phyloP scores from a whole-genome alignment of 2,329 filamentous ascomycete species.

The Ophioceras dolichostomum region DNA sequence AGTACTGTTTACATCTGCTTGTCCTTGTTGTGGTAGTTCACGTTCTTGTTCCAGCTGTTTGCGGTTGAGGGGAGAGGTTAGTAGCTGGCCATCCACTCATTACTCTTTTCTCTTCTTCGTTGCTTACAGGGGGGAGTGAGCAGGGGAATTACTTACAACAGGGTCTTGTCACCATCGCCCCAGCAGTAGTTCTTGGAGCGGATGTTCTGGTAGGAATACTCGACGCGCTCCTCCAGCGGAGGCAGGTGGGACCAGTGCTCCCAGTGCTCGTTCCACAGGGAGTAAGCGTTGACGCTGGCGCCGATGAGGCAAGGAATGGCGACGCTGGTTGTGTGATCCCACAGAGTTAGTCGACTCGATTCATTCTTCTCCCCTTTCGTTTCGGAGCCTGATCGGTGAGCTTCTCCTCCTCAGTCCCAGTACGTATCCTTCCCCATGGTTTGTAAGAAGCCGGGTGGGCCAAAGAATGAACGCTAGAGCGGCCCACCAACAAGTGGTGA shows the following conservation, averaged over 20 bases:
- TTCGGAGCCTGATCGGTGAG: background rate
- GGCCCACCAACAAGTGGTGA: no score
- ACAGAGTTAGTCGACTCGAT: no score
- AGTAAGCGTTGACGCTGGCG: slow-evolving; percentile 71
- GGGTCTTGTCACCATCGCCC: slow-evolving; percentile 82
- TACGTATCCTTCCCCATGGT: no score
- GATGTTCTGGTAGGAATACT: slow-evolving; percentile 98
- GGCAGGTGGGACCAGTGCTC: slow-evolving; percentile 82
- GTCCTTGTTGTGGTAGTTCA: slow-evolving; percentile 97
- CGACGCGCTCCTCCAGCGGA: slow-evolving; percentile 77
- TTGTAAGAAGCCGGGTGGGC: no score
- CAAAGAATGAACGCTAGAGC: no score
- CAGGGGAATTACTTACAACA: slow-evolving; percentile 14
- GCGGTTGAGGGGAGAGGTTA: slow-evolving; percentile 6
- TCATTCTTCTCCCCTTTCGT: background rate
- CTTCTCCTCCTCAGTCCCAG: slow-evolving; percentile 1
- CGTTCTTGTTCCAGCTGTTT: slow-evolving; percentile 76
- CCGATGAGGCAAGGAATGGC: slow-evolving; percentile 62
- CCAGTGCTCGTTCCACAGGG: slow-evolving; percentile 93
- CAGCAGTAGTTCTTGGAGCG: slow-evolving; percentile 91
- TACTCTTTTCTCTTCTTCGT: no score
- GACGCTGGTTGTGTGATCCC: slow-evolving; percentile 55
- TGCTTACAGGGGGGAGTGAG: no score
- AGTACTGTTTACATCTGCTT: slow-evolving; percentile 49
- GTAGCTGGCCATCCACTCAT: no score